Base-by-base conservation (phyloP, 352 stramenopile genomes). In the Globisporangium mamillatum region DNA sequence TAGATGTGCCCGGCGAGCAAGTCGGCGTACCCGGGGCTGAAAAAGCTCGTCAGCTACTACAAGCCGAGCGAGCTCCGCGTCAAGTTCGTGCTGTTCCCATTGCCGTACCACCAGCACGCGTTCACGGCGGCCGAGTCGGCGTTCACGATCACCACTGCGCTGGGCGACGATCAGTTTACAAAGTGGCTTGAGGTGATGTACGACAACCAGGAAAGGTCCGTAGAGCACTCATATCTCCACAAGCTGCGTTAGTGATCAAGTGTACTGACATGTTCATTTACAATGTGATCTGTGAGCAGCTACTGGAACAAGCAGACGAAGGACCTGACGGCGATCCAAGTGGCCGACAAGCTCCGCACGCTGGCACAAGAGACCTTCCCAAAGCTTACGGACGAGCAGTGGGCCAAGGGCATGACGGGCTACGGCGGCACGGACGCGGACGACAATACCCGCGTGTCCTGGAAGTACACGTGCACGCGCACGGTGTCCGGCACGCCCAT, bases 281-380 rank as follows among this genome's bases (percentile, higher is more conserved):
- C 9, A n/a, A 27, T n/a, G 16, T 50, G 41, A 9, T 22, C 41
- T 29, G 25, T 36, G 29, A 65, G 48, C 63, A 91, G 84, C 20
- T 93, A 82, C 64, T 93, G 82, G 83, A 92, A 95, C 78, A 89
- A 91, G 67, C 62, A 69, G n/a, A 94, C 87, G 18, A 90, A 94
- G 61, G 86, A 92, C 44, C 56, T 91, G 34, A 86, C 75, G 22
- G 75, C 86, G 6, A 72, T 92, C n/a, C 64, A 93, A 77, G 84
- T 93, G 60, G 73, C 74, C 12, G 72, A 78, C 7, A 82, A 91
- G 62, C 80, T 93, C 24, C 82, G 76, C 24, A 52, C 63, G 24
- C 63, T 94, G n/a, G 87, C 87, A 38, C 74, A 92, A 65, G 71
- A 79, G 63, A 92, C 87, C 18, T 92, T 95, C 57, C 81, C 87